Conservation (phyloP, 352 stramenopile species). For the Pythium phragmiticola region DNA sequence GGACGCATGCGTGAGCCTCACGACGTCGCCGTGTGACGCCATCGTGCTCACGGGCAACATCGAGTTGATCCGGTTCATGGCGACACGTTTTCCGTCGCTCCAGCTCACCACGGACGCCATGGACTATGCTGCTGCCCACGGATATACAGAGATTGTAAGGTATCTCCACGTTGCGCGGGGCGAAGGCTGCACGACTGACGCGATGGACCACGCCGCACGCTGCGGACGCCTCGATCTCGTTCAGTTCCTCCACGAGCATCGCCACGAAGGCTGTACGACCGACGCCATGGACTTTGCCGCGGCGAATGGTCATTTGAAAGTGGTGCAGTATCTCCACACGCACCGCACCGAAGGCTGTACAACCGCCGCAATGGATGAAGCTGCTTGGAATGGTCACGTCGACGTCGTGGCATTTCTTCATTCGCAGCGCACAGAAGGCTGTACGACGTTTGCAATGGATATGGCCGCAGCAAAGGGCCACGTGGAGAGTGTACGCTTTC, state of each 20-base stretch:
- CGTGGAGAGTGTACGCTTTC: conserved; percentile 15
- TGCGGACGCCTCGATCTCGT: conserved; percentile 24
- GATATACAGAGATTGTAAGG: conserved; percentile 17
- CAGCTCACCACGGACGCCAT: conserved; percentile 18
- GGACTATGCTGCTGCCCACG: conserved; percentile 26
- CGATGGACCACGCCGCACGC: conserved; percentile 21
- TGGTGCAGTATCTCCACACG: conserved; percentile 27
- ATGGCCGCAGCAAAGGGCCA: conserved; percentile 12
- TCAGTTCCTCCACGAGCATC: conserved; percentile 20
- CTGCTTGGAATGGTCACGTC: conserved; percentile 20
- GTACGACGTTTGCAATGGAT: conserved; percentile 23
- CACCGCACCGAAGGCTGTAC: conserved; percentile 23
- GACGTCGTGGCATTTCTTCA: conserved; percentile 24
- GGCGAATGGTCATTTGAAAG: conserved; percentile 11
- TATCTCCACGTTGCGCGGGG: conserved; percentile 18
- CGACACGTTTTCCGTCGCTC: not conserved
- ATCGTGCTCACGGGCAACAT: conserved; percentile 4
- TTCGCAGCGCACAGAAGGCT: conserved; percentile 14
- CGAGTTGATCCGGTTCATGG: conserved; percentile 1
- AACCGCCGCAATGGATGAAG: conserved; percentile 16
- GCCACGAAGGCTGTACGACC: conserved; percentile 24
- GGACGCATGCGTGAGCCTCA: conserved; percentile 30
- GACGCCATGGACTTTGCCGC: conserved; percentile 25
- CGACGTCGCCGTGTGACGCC: not conserved
- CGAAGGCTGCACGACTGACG: conserved; percentile 22